Evolutionary conservation across 2,329 filamentous ascomycete genomes (phyloP).

Genomic region (Nannizzia gypsea): DNA sequence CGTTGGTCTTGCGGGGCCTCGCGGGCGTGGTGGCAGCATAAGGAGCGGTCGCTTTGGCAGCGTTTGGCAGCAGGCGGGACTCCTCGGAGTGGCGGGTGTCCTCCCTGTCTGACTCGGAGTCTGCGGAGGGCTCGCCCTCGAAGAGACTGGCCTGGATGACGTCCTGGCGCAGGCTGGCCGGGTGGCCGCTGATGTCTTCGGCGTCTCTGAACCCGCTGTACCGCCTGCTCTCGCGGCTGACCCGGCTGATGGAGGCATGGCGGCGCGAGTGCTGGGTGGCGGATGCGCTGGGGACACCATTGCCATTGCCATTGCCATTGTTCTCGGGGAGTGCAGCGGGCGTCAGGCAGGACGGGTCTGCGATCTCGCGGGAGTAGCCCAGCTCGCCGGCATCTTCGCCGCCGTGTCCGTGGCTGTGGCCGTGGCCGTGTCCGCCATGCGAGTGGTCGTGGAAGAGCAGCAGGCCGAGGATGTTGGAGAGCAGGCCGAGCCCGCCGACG

Average conservation of each 20-base stretch:
- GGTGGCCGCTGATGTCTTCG: conserved; percentile 69
- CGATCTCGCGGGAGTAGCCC: conserved; percentile 27
- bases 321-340: conserved; percentile 54
- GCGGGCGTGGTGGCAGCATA: conserved; percentile 26
- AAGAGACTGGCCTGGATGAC: conserved; percentile 74
- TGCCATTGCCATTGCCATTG: conserved; percentile 37
- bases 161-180: conserved; percentile 78
- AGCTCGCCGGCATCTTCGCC: conserved; percentile 31
- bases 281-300: neutral
- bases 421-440: conserved; percentile 48
- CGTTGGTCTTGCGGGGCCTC: conserved; percentile 18
- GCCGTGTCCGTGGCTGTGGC: conserved; percentile 14
- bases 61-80: conserved; percentile 30
- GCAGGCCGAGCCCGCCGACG: conserved; percentile 73
- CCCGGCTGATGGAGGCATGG: neutral
- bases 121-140: conserved; percentile 42
- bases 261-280: neutral
- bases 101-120: conserved; percentile 37
- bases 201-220: conserved; percentile 43
- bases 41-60: conserved; percentile 23
- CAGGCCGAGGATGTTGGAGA: conserved; percentile 80
- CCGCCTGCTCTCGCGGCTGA: conserved; percentile 17
- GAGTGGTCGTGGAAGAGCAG: conserved; percentile 88
- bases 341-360: conserved; percentile 48
- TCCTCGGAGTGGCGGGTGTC: conserved; percentile 39